A percentile compares a stretch with the other conserved stretches of the same genome.
Conservation (phyloP, 306 rosid genomes). For the Acacia confusa region DNA sequence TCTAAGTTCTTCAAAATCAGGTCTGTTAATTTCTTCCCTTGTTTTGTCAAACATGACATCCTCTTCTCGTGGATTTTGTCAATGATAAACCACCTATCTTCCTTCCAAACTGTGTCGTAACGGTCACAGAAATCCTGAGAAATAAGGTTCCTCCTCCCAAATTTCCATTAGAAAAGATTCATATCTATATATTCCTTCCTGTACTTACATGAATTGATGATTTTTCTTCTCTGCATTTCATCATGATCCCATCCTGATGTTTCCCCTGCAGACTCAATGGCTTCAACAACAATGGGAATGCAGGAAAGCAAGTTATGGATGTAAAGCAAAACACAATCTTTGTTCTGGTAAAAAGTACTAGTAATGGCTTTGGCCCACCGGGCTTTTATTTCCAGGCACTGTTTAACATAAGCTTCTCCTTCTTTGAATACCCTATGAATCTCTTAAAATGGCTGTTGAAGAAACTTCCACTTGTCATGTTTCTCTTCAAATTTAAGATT, state of each 20-base stretch:
- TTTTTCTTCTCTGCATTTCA: slow-evolving; percentile 57
- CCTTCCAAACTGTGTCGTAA: slow-evolving; percentile 61
- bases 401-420: slow-evolving; percentile 68
- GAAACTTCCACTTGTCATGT: slow-evolving; percentile 60
- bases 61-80: slow-evolving; percentile 57
- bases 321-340: slow-evolving; percentile 67
- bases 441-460: slow-evolving; percentile 83
- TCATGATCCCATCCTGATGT: slow-evolving; percentile 65
- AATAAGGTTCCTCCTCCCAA: slow-evolving; percentile 69
- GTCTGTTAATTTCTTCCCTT: slow-evolving; percentile 51
- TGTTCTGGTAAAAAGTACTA: slow-evolving; percentile 52
- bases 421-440: slow-evolving; percentile 67
- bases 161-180: slow-evolving; percentile 81
- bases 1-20: slow-evolving; percentile 50
- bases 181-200: slow-evolving; percentile 63
- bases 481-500: slow-evolving; percentile 75
- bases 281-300: slow-evolving; percentile 68
- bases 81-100: slow-evolving; percentile 73
- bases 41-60: slow-evolving; percentile 40
- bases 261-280: slow-evolving; percentile 74
- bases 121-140: slow-evolving; percentile 61
- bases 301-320: slow-evolving; percentile 69
- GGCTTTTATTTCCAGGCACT: slow-evolving; percentile 64
- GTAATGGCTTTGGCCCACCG: slow-evolving; percentile 74
- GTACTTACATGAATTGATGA: slow-evolving; percentile 53